Evolutionary conservation across 2,329 filamentous ascomycete genomes (phyloP).

Genomic region (Ceratocystis huliohia): DNA sequence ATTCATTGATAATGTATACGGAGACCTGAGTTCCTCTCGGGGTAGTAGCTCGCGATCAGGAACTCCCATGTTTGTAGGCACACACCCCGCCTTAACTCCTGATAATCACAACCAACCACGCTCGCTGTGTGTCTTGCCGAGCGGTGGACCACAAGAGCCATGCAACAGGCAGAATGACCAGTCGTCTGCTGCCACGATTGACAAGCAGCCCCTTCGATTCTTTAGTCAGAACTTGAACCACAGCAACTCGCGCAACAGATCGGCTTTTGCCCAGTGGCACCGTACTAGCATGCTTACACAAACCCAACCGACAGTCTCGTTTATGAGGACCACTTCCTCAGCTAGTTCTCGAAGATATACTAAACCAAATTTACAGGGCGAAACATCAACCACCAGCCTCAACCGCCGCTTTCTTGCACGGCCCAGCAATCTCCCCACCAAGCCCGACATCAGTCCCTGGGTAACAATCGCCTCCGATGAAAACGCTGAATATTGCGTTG

Average conservation of each 20-base stretch:
- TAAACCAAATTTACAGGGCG: constrained; percentile 40
- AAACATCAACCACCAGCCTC: constrained; percentile 38
- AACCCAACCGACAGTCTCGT: background rate
- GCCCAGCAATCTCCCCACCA: constrained; percentile 57
- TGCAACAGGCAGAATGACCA: background rate
- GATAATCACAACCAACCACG: background rate
- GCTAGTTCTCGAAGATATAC: constrained; percentile 33
- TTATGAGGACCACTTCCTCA: constrained; percentile 36
- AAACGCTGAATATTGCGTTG: constrained; percentile 67
- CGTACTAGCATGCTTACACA: background rate
- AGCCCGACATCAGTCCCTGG: constrained; percentile 62
- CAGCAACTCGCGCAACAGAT: background rate
- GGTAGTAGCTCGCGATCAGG: constrained; percentile 48
- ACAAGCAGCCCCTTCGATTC: background rate
- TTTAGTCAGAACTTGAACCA: background rate
- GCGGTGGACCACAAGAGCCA: background rate
- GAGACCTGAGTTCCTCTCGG: constrained; percentile 37
- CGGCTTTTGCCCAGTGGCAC: background rate
- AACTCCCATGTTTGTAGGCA: constrained; percentile 36
- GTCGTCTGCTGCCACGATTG: background rate
- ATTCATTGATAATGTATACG: constrained; percentile 69
- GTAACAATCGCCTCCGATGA: constrained; percentile 49
- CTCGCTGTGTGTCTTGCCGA: background rate
- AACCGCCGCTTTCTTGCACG: constrained; percentile 53
- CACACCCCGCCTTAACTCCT: background rate